phyloP scores from a whole-genome alignment of 73 alveolate species.

The Tetrahymena malaccensis region DNA sequence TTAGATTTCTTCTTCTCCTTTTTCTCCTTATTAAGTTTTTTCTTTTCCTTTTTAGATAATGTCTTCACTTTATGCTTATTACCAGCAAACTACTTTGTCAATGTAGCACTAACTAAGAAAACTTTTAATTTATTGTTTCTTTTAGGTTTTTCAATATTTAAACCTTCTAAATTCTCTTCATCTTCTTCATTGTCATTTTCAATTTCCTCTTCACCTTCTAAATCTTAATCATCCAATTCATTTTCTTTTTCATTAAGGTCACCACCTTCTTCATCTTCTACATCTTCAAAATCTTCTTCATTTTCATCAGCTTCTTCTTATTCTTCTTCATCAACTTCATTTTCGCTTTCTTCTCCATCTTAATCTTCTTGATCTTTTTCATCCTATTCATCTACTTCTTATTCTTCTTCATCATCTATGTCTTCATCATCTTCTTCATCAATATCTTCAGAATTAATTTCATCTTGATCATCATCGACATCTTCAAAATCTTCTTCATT shows the following conservation, averaged over 20 bases:
- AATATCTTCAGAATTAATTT: constrained; percentile 51
- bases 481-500: constrained; percentile 33
- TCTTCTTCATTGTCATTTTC: not conserved
- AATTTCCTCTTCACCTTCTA: not conserved
- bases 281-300: not conserved
- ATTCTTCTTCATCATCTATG: constrained; percentile 38
- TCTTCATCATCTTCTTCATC: constrained; percentile 27
- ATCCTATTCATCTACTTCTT: constrained; percentile 26
- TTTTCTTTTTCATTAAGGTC: not conserved
- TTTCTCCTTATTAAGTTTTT: constrained; percentile 1
- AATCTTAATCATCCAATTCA: constrained; percentile 10
- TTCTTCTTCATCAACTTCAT: not conserved
- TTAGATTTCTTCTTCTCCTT: constrained; percentile 14
- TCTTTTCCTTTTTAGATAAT: not conserved
- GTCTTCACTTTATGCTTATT: constrained; percentile 7
- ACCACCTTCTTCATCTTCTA: not conserved
- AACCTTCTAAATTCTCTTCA: not conserved
- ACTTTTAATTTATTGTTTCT: constrained; percentile 14
- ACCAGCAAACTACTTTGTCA: constrained; percentile 41
- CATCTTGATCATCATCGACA: constrained; percentile 10
- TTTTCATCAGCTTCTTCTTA: constrained; percentile 8
- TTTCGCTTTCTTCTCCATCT: constrained; percentile 17
- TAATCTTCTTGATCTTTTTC: constrained; percentile 17
- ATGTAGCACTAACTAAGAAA: constrained; percentile 46
- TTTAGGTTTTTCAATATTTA: not conserved